These are phyloP conservation scores for Cubamyces sp. DNA, from an alignment of 768 basidiomycete genomes.

Conservation along the genomic window DNA sequence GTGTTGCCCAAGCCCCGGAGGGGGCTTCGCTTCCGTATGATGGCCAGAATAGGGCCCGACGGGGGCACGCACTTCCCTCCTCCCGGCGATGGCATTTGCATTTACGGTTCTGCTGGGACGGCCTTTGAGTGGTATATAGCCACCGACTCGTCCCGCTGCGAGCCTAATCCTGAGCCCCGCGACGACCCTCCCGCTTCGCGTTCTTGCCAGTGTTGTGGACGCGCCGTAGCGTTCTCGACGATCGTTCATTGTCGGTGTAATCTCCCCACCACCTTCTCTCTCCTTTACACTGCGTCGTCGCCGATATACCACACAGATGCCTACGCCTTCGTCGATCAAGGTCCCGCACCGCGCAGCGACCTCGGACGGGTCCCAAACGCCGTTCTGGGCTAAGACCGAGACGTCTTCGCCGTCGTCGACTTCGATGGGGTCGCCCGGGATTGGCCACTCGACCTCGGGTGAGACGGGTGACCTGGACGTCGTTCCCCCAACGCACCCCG, in stretches of 20 bases:
- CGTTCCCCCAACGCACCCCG: constrained; percentile 29
- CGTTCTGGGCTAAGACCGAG: not conserved
- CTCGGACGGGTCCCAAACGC: not conserved
- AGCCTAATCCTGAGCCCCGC: too few species aligned
- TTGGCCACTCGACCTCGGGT: constrained; percentile 6
- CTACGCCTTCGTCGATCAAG: not conserved
- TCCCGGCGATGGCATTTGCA: too few species aligned
- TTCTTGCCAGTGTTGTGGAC: too few species aligned
- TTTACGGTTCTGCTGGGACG: not conserved
- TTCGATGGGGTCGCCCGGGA: not conserved
- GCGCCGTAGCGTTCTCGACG: too few species aligned
- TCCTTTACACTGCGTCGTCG: too few species aligned
- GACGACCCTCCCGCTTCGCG: too few species aligned
- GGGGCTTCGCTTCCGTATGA: not conserved
- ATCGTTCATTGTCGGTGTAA: not conserved
- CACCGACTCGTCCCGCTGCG: too few species aligned
- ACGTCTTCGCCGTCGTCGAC: constrained; percentile 3
- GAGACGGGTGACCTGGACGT: constrained; percentile 19
- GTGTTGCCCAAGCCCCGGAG: too few species aligned
- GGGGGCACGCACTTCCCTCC: too few species aligned
- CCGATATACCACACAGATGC: not conserved
- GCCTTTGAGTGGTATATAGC: not conserved
- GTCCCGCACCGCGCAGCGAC: constrained; percentile 12
- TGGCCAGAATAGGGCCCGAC: not conserved
- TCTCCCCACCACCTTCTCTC: not conserved